Evolutionary conservation across 305 asterid genomes (phyloP).

Genomic region (Solanum hybrid): DNA sequence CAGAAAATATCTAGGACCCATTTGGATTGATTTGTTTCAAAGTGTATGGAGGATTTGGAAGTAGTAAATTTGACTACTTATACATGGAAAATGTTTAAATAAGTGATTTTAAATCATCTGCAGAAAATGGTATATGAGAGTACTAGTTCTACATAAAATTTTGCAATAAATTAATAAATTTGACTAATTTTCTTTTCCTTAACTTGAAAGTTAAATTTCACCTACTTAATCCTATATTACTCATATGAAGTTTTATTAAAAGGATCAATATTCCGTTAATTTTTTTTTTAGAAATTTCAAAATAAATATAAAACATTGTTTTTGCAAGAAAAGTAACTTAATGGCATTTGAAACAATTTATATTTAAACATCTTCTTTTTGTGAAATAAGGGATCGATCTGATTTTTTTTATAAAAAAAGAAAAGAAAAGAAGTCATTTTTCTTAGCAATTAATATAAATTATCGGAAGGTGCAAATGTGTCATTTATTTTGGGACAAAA

Average conservation of each 20-base stretch:
- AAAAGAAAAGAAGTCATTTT: background rate
- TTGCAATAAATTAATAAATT: background rate
- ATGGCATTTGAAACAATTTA: background rate
- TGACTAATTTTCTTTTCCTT: background rate
- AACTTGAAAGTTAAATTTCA: constrained; percentile 3
- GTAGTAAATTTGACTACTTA: background rate
- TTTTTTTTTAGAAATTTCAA: background rate
- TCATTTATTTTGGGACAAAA: background rate
- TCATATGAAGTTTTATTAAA: background rate
- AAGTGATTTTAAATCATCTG: background rate
- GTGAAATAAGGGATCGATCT: background rate
- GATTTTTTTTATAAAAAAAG: background rate
- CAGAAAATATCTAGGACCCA: background rate
- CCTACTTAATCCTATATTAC: background rate
- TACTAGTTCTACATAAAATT: background rate
- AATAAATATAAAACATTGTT: background rate
- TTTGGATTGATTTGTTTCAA: background rate
- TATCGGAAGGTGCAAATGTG: background rate
- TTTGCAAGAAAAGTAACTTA: background rate
- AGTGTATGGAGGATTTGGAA: background rate
- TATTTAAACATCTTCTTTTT: background rate
- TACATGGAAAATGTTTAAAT: background rate
- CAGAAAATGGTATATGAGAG: background rate
- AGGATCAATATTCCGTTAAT: background rate
- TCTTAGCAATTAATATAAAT: background rate